Base-by-base conservation (phyloP, 2,329 filamentous ascomycete genomes). In the Diaporthe vaccinii region DNA sequence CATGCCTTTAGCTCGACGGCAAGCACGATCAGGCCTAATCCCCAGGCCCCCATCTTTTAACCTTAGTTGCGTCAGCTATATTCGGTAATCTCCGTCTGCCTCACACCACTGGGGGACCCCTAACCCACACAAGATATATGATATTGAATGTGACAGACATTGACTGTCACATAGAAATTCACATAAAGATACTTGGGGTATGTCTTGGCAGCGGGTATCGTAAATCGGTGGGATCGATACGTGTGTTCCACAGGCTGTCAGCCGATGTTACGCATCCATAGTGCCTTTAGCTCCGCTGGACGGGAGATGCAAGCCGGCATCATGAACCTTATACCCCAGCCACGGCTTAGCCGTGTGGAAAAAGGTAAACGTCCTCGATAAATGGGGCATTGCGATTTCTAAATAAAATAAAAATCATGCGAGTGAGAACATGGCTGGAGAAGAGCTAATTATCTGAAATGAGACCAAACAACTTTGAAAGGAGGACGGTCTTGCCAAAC, bases 31-130 rank as follows among this genome's bases (percentile, higher is more conserved):
- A 31, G 15, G 49, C 34, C 65, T 20, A 41, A 41, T 34, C 65
- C 65, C 49, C 28, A 55, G 49, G 49, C 49, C 65, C 65, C 65
- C 65, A 69, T 69, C 65, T 69, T 69, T 69, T 69, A 69, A 69
- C 65, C 65, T 69, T 69, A 41, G 65, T 69, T 69, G 34, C 49
- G 65, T 55, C 65, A 69, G 36, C 49, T 39, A 39, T 28, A n/a
- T 55, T 69, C 65, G 65, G 65, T 69, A 69, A 69, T 69, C 65
- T 69, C 65, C 65, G 65, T n/a, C 65, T 28, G 8, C 49, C 49
- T 69, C 65, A 55, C 34, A 36, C 65, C 49, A 69, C 34, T 41
- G 7, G 61, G 12, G 28, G n/a, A 69, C 49, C 65, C 65, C 65
- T 69, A 69, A 69, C 65, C 65, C 65, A 69, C 65, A 36, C 65